Conservation (phyloP, 1,139 yeast genomes). For the Saccharomyces hybrid region DNA sequence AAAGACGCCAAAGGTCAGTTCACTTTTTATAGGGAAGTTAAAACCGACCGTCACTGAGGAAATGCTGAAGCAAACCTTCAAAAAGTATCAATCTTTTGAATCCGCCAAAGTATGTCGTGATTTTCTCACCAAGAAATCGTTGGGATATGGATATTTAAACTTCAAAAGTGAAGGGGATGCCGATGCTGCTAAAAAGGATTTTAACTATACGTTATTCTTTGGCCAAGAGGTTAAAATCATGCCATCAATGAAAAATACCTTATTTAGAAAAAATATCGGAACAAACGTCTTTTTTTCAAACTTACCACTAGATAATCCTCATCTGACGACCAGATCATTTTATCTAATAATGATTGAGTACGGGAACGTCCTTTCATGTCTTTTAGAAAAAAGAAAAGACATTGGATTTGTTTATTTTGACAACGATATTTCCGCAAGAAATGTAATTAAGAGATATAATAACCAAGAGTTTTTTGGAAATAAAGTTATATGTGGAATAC, state of each 20-base stretch:
- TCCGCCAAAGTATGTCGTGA: constrained; percentile 43
- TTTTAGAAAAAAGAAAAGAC: constrained; percentile 35
- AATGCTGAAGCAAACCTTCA: constrained; percentile 33
- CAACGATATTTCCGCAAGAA: constrained; percentile 34
- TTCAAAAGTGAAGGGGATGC: constrained; percentile 36
- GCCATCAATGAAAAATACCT: constrained; percentile 39
- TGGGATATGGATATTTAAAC: constrained; percentile 48
- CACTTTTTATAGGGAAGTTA: constrained; percentile 42
- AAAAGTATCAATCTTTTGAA: constrained; percentile 33
- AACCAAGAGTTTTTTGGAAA: constrained; percentile 29
- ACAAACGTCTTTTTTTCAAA: constrained; percentile 26
- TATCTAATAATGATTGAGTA: constrained; percentile 37
- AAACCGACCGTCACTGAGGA: constrained; percentile 35
- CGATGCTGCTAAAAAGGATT: constrained; percentile 35
- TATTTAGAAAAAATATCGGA: constrained; percentile 25
- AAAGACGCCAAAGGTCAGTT: neutral
- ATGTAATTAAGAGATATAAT: constrained; percentile 35
- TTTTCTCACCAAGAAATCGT: constrained; percentile 34
- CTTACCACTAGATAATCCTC: constrained; percentile 31
- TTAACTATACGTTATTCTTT: constrained; percentile 37
- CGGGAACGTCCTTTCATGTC: constrained; percentile 42
- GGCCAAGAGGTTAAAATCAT: constrained; percentile 43
- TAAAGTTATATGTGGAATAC: constrained; percentile 33
- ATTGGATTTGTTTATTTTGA: constrained; percentile 43
- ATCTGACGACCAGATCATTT: constrained; percentile 36